phyloP scores from a whole-genome alignment of 495 filamentous ascomycete species.

The Xylaria cubensis region DNA sequence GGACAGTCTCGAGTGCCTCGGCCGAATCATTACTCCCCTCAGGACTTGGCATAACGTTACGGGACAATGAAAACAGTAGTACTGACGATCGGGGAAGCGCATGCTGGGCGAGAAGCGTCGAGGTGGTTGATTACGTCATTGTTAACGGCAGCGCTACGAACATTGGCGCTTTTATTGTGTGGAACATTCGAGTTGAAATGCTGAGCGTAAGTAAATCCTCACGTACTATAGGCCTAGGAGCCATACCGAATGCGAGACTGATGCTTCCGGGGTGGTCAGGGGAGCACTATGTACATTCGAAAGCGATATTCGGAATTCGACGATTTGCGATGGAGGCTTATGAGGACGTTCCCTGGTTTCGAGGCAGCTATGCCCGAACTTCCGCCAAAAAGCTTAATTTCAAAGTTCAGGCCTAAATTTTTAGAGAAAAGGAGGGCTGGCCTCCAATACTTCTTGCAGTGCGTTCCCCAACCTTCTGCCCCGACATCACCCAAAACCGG shows the following conservation, averaged over 20 bases:
- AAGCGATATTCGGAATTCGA: slow-evolving; percentile 68
- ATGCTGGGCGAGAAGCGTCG: slow-evolving; percentile 63
- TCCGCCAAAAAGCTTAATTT: slow-evolving; percentile 62
- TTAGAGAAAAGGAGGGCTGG: slow-evolving; percentile 60
- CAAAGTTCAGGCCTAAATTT: slow-evolving; percentile 59
- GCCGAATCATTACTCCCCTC: slow-evolving; percentile 49
- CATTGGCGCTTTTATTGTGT: slow-evolving; percentile 64
- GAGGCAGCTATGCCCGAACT: slow-evolving; percentile 60
- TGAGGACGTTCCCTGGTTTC: slow-evolving; percentile 61
- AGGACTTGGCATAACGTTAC: slow-evolving; percentile 56
- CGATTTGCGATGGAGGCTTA: slow-evolving; percentile 54
- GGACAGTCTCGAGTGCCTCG: slow-evolving; percentile 50
- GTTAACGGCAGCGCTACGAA: slow-evolving; percentile 58
- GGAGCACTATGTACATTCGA: slow-evolving; percentile 59
- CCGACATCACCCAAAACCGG: not conserved
- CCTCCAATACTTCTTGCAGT: slow-evolving; percentile 65
- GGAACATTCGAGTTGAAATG: slow-evolving; percentile 62
- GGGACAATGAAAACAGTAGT: slow-evolving; percentile 58
- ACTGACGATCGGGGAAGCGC: slow-evolving; percentile 55
- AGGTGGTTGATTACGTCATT: slow-evolving; percentile 57
- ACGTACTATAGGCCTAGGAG: not conserved
- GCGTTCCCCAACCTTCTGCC: slow-evolving; percentile 25
- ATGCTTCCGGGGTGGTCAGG: slow-evolving; percentile 40
- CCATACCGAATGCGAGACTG: not conserved
- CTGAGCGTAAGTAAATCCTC: slow-evolving; percentile 44